Base-by-base conservation (phyloP, 768 basidiomycete species). In the Mycena kentingensis region DNA sequence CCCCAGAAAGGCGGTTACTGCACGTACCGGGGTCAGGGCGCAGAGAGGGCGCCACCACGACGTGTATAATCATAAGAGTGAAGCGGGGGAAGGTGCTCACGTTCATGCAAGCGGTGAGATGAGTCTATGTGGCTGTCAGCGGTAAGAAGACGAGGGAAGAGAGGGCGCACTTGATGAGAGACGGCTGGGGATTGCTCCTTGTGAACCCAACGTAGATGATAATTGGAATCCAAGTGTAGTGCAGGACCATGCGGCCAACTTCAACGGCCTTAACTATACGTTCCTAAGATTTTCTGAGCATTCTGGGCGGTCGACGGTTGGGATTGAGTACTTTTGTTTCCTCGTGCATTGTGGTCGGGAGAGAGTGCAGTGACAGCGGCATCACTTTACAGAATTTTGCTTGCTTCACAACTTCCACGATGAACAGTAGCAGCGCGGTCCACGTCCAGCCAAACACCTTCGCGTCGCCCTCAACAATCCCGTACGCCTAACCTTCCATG, bases 201-300 rank as follows among this genome's bases (percentile, higher is more conserved):
- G 88, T 90, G 76, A 90, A 97, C 29, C 95, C 96, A 65, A 97
- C 81, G 70, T 94, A 97, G 64, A 98, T 95, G 65, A 98, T 92
- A 67, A 95, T 74, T 27, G 96, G 96, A 65, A 98, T 93, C 93
- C 95, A 98, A 59, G 87, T 88, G 62, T 94, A 97, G 73, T 97
- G 93, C 47, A 97, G 67, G 63, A 94, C 79, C 53, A 89, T 92
- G 57, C 90, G 87, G 58, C 87, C 82, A 58, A 93, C 62, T 65
- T 93, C 91, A 65, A 95, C 77, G 57, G 82, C 80, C 66, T 89
- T 92, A 59, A 81, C 76, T 63, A 94, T 87, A 68, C 88, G 80
- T 77, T 94, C 93, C 91, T 91, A 57, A 19, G 36, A 3, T 22
- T 27, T 16, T 51, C 7, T 27, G 19, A 51, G 16, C 47, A 19